These are phyloP conservation scores for Tolypocladium inflatum DNA, from an alignment of 2,329 filamentous ascomycete genomes.

Conservation along the genomic window DNA sequence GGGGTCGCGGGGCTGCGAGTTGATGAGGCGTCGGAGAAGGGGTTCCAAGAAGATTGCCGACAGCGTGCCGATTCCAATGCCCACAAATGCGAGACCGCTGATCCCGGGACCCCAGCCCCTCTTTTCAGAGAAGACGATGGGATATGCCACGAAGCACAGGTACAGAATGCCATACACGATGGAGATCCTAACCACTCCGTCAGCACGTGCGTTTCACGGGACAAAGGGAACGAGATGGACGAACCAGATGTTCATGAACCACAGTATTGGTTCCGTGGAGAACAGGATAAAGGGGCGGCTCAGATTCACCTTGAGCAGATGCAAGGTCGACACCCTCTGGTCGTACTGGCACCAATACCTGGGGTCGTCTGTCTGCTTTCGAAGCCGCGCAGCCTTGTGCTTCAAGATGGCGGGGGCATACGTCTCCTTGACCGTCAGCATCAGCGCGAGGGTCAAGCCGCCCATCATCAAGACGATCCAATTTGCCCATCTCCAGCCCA, in stretches of 20 bases:
- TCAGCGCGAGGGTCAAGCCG: conserved; percentile 49
- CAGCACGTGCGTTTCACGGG: not conserved
- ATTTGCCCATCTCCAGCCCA: conserved; percentile 84
- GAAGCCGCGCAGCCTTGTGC: conserved; percentile 50
- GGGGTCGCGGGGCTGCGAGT: conserved; percentile 64
- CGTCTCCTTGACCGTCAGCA: conserved; percentile 59
- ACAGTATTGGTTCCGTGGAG: conserved; percentile 71
- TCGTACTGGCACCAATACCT: conserved; percentile 78
- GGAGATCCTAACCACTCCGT: conserved; percentile 48
- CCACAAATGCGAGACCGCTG: conserved; percentile 69
- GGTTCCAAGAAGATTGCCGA: conserved; percentile 57
- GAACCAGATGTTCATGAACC: conserved; percentile 59
- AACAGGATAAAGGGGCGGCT: conserved; percentile 69
- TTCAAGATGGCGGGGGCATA: conserved; percentile 65
- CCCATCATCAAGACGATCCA: conserved; percentile 71
- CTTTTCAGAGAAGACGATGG: conserved; percentile 65
- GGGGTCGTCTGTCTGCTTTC: conserved; percentile 60
- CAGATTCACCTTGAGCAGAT: conserved; percentile 65
- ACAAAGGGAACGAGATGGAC: conserved; percentile 9
- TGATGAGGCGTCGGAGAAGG: conserved; percentile 67
- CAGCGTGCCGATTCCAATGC: conserved; percentile 54
- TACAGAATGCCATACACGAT: conserved; percentile 82
- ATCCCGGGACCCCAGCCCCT: conserved; percentile 70
- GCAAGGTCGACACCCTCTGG: conserved; percentile 51
- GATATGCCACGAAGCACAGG: conserved; percentile 84